Conservation (phyloP, 179 eudicot species). For the Actinidia chinensis region DNA sequence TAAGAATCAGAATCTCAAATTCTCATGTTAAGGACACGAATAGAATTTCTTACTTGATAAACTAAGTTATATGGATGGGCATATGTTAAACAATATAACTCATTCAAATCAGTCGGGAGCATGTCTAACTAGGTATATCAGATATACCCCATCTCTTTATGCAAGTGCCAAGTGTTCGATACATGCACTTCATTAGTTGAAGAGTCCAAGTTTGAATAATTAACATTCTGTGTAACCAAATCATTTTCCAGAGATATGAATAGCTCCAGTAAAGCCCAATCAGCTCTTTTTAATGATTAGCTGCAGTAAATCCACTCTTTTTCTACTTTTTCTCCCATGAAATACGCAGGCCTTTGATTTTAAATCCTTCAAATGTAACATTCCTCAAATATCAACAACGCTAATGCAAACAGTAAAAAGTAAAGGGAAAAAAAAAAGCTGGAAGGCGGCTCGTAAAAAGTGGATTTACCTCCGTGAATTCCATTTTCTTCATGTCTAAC, state of each 20-base stretch:
- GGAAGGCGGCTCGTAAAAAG: background rate
- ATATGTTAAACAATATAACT: too few species aligned
- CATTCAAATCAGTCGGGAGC: too few species aligned
- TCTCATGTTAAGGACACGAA: too few species aligned
- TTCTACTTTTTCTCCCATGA: background rate
- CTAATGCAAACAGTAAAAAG: background rate
- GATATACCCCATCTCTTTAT: too few species aligned
- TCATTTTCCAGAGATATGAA: background rate
- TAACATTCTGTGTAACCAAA: background rate
- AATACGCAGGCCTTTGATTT: background rate
- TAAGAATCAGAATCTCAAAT: too few species aligned
- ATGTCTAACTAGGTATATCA: too few species aligned
- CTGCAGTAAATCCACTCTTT: too few species aligned
- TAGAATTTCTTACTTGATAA: too few species aligned
- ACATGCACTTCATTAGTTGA: too few species aligned
- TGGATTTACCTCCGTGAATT: constrained; percentile 37
- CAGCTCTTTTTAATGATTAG: too few species aligned
- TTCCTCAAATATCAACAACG: background rate
- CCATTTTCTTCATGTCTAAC: constrained; percentile 34
- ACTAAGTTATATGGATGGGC: too few species aligned
- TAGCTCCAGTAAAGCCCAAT: background rate
- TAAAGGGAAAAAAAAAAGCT: constrained; percentile 7
- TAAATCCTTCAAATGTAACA: background rate
- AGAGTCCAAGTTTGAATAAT: background rate
- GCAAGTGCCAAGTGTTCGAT: too few species aligned